Percentiles rank a stretch among this genome's conserved stretches.
Evolutionary conservation across 331 rosid genomes (phyloP).

Genomic region (Dryas integrifolia): DNA sequence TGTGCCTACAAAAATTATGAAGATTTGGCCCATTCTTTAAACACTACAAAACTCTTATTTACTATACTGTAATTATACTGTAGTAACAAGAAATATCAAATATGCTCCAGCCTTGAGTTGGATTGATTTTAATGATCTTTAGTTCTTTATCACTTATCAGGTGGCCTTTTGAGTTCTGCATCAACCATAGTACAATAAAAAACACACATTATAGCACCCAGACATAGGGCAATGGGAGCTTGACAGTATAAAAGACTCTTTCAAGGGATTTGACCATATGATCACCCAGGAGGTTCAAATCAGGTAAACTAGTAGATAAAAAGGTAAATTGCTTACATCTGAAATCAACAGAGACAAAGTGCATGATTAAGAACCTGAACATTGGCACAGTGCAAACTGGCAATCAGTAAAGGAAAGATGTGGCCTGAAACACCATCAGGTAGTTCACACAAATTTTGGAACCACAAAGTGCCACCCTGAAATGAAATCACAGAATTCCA

Average conservation of each 20-base stretch:
- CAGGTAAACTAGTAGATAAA: background rate
- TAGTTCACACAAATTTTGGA: slow-evolving; percentile 71
- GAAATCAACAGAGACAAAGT: slow-evolving; percentile 9
- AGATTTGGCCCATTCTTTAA: background rate
- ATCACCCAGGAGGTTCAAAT: background rate
- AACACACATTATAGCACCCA: background rate
- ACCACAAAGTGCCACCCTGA: slow-evolving; percentile 97
- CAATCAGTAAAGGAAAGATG: slow-evolving; percentile 70
- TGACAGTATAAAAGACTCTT: background rate
- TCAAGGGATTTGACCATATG: background rate
- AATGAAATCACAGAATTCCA: slow-evolving; percentile 25
- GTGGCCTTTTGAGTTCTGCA: background rate
- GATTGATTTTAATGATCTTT: background rate
- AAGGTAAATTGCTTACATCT: background rate
- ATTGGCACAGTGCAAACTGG: slow-evolving; percentile 67
- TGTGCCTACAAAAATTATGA: background rate
- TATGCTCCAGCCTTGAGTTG: background rate
- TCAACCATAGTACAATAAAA: background rate
- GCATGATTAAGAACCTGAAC: slow-evolving; percentile 60
- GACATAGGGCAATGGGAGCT: background rate
- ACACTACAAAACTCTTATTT: background rate
- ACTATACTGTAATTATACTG: background rate
- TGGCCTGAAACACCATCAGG: slow-evolving; percentile 73
- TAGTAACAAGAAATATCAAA: background rate
- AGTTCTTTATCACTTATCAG: background rate